Base-by-base conservation (phyloP, 2,329 filamentous ascomycete species). In the Diaporthe sp. region DNA sequence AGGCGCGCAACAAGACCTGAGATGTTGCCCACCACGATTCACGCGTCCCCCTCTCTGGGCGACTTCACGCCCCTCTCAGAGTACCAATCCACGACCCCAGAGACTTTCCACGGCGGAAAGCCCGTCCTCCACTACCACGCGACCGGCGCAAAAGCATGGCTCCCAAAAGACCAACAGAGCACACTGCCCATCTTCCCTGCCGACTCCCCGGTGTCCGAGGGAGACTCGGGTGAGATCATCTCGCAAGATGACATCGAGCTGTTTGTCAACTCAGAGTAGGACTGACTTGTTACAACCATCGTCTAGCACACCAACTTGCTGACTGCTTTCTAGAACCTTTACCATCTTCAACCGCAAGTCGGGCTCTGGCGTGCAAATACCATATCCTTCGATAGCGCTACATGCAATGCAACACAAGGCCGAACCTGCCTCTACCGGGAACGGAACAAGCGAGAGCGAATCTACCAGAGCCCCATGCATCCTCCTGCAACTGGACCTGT, bases 311-410 rank as follows among this genome's bases (percentile, higher is more conserved):
- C 7, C 20, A 25, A n/a, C 1, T 37, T 51, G 44, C 63, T 67
- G 63, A 67, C 44, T 37, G n/a, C 42, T 61, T 61, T 81, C 80
- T 70, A 90, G 89, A 79, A 85, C 88, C 79, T 87, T 96, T 73
- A 91, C 87, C 20, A 83, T 96, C 76, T 95, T 92, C 85, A 93
- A 92, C 78, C 83, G 85, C 17, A 82, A 88, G 4, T 88, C 87
- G 17, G 86, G 87, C 49, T 88, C 85, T 25, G 94, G 94, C 77
- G 84, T 95, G 60, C 88, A 91, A 55, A 93, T 96, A 78, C 91
- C 93, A 0, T 96, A 95, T 83, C 93, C 92, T 4, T 86, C 90
- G 76, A 94, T 96, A 82, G 92, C 92, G 31, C 91, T 96, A 22
- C 94, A 95, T 82, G 94, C 93, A 0, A 90, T 94, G 79, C 93